These are phyloP conservation scores for Backusella mclennaniae DNA, from an alignment of 192 early-diverging fungal species.

Conservation along the genomic window DNA sequence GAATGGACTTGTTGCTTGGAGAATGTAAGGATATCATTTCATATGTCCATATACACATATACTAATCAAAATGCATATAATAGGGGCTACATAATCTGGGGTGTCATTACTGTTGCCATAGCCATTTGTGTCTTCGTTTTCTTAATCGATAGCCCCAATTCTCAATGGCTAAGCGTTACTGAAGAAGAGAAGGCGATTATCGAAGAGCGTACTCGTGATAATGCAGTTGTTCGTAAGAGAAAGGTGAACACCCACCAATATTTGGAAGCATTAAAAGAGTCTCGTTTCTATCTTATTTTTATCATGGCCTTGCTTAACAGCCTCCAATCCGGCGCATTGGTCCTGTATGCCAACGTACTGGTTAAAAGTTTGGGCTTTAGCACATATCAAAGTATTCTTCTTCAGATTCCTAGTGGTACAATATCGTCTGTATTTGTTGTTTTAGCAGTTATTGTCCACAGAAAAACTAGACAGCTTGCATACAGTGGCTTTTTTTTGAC, in stretches of 20 bases:
- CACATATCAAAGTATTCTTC: not conserved
- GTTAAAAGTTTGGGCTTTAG: conserved; percentile 19
- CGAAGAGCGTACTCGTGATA: conserved; percentile 21
- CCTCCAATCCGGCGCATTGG: conserved; percentile 23
- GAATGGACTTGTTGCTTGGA: conserved; percentile 14
- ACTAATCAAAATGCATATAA: not conserved
- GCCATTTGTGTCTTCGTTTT: conserved; percentile 22
- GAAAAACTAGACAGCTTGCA: not conserved
- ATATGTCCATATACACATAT: not conserved
- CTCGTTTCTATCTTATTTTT: conserved; percentile 13
- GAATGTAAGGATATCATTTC: conserved; percentile 10
- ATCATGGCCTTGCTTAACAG: not conserved
- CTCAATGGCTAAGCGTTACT: not conserved
- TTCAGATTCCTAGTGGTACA: conserved; percentile 7
- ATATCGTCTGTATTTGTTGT: not conserved
- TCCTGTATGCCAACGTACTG: conserved; percentile 11
- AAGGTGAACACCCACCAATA: conserved; percentile 20
- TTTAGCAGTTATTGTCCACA: not conserved
- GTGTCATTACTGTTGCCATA: conserved; percentile 2
- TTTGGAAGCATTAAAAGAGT: conserved; percentile 20
- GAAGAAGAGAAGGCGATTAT: conserved; percentile 27
- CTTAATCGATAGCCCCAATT: conserved; percentile 18
- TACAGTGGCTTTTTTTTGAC: not conserved
- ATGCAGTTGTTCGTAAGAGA: not conserved
- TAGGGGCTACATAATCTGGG: conserved; percentile 29